These are phyloP conservation scores for Plasmodium ovale DNA, from an alignment of 169 alveolate species.

Conservation along the genomic window DNA sequence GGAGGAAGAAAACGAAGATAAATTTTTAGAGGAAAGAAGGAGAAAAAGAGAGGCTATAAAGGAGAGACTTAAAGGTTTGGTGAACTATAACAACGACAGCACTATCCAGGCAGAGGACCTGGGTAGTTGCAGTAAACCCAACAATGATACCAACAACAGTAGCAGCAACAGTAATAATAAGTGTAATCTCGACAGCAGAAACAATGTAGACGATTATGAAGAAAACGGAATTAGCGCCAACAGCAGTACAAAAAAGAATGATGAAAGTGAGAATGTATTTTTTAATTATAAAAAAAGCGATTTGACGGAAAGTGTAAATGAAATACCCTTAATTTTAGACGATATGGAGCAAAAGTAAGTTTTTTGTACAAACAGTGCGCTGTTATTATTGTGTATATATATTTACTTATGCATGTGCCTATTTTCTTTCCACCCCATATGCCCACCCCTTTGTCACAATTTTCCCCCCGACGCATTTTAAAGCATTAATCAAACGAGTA, in stretches of 20 bases:
- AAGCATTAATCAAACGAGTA: neutral
- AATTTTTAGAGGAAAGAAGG: slow-evolving; percentile 68
- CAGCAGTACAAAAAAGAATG: slow-evolving; percentile 1
- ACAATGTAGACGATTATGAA: neutral
- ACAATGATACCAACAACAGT: neutral
- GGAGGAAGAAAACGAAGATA: slow-evolving; percentile 71
- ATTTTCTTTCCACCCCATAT: neutral
- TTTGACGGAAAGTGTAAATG: slow-evolving; percentile 10
- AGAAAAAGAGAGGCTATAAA: slow-evolving; percentile 72
- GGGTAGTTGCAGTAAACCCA: neutral
- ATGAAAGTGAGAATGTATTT: slow-evolving; percentile 7
- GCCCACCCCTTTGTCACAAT: neutral
- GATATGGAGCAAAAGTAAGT: slow-evolving; percentile 61
- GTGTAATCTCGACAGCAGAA: neutral
- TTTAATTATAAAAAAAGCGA: slow-evolving; percentile 29
- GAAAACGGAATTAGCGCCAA: neutral
- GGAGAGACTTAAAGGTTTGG: slow-evolving; percentile 39
- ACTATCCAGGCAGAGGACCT: neutral
- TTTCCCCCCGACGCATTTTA: neutral
- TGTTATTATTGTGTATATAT: neutral
- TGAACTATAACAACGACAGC: slow-evolving; percentile 11
- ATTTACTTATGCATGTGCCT: neutral
- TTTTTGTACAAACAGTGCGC: neutral
- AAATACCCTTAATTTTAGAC: slow-evolving; percentile 29
- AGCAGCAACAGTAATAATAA: neutral